These are phyloP conservation scores for Teunomyces tritomae DNA, from an alignment of 805 yeast genomes.

Conservation along the genomic window DNA sequence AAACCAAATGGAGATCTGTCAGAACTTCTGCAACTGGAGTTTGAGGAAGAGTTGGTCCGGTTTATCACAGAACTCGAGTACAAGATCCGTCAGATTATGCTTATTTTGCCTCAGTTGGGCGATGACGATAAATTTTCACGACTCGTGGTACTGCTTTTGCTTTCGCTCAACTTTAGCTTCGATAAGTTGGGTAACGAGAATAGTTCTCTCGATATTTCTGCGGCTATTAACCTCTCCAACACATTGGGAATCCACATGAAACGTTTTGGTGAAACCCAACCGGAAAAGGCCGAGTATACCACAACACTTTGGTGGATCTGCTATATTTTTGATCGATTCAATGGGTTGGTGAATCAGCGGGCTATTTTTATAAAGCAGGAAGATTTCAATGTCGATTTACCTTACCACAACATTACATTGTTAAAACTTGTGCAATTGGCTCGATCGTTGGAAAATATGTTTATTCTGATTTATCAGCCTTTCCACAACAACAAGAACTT, in stretches of 20 bases:
- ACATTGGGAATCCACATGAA: conserved; percentile 28
- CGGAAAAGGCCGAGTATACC: conserved; percentile 15
- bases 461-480: conserved; percentile 22
- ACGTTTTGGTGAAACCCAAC: conserved; percentile 8
- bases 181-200: conserved; percentile 29
- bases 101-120: conserved; percentile 29
- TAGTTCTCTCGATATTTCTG: conserved; percentile 27
- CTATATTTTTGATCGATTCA: conserved; percentile 31
- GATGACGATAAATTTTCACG: conserved; percentile 27
- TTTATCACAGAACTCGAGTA: conserved; percentile 25
- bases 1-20: not conserved
- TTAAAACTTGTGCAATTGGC: conserved; percentile 27
- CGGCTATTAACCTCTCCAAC: conserved; percentile 25
- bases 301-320: conserved; percentile 35
- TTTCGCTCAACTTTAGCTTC: conserved; percentile 24
- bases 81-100: conserved; percentile 32
- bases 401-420: conserved; percentile 22
- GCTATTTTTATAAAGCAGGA: conserved; percentile 26
- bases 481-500: conserved; percentile 13
- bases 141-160: conserved; percentile 21
- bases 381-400: conserved; percentile 34
- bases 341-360: conserved; percentile 26
- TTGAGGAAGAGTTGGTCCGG: conserved; percentile 9
- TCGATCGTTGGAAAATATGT: conserved; percentile 23
- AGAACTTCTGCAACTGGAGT: conserved; percentile 6